Base-by-base conservation (phyloP, 208 protist genomes). In the Leishmania turanica region DNA sequence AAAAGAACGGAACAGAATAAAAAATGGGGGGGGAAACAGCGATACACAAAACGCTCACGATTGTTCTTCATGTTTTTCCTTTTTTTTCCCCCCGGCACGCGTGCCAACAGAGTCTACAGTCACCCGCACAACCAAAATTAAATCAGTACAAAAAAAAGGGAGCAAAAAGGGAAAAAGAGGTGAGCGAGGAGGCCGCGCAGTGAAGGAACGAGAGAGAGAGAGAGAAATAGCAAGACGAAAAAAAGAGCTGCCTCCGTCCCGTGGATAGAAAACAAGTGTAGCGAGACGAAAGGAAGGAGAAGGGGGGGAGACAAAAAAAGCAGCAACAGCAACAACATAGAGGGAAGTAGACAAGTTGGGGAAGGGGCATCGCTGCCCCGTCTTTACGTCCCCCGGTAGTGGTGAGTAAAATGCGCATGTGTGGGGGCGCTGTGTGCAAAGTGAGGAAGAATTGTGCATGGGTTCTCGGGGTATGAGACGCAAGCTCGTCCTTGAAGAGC, bases 31-130 rank as follows among this genome's bases (percentile, higher is more conserved):
- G n/a, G n/a, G n/a, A n/a, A 79, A 68, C 11, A 66, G n/a, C 37
- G 77, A 68, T 77, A 77, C 34, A 62, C 8, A 45, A 66, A 15
- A 64, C 60, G 37, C 53, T 73, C 11, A 77, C 31, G 76, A 68
- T 56, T 31, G 27, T 31, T n/a, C 21, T 31, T 64, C 27, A 11
- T 27, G 31, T n/a, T n/a, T 31, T 8, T 64, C 11, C 11, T n/a
- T 27, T 64, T 9, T 64, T 64, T 34, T n/a, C n/a, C n/a, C 34
- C 37, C 27, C 58, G 27, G 58, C 27, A 17, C 21, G 27, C 58
- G 58, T n/a, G 9, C 58, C 34, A 27, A 15, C 58, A 13, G 27
- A n/a, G n/a, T 64, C 58, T n/a, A 64, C 21, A 27, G 21, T 64
- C 58, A 24, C 27, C 58, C 15, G 27, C 58, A 64, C 58, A 27